phyloP scores from a whole-genome alignment of 306 rosid genomes.

The Potentilla sterilis region DNA sequence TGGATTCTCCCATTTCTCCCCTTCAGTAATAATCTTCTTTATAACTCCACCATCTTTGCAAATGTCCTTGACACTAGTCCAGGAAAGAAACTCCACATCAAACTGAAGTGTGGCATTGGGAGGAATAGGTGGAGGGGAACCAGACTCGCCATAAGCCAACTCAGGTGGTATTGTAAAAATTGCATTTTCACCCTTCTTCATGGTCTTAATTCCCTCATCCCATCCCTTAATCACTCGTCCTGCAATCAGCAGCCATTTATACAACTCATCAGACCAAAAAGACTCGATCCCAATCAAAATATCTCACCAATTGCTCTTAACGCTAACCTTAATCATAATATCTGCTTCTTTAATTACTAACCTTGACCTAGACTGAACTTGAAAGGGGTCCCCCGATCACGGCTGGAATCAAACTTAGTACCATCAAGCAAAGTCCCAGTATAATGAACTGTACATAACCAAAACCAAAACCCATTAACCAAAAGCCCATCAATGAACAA shows the following conservation, averaged over 20 bases:
- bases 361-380: constrained; percentile 78
- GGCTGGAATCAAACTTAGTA: constrained; percentile 75
- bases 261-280: background rate
- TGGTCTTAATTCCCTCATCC: constrained; percentile 83
- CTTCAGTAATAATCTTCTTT: constrained; percentile 56
- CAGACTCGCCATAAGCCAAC: constrained; percentile 53
- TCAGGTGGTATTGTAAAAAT: constrained; percentile 37
- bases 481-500: background rate
- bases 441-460: constrained; percentile 53
- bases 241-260: constrained; percentile 3
- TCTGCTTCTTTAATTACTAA: constrained; percentile 18
- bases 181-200: constrained; percentile 87
- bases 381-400: constrained; percentile 63
- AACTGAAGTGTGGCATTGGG: constrained; percentile 76
- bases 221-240: constrained; percentile 87
- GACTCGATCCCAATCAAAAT: background rate
- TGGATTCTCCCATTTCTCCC: constrained; percentile 83
- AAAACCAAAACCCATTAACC: background rate
- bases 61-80: constrained; percentile 78
- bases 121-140: constrained; percentile 81
- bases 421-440: constrained; percentile 75
- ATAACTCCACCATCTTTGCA: constrained; percentile 78
- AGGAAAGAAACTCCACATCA: constrained; percentile 72
- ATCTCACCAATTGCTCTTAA: too few relatives aligned
- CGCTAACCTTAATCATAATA: too few relatives aligned